Conservation (phyloP, 805 yeast species). For the Torulaspora quercuum region DNA sequence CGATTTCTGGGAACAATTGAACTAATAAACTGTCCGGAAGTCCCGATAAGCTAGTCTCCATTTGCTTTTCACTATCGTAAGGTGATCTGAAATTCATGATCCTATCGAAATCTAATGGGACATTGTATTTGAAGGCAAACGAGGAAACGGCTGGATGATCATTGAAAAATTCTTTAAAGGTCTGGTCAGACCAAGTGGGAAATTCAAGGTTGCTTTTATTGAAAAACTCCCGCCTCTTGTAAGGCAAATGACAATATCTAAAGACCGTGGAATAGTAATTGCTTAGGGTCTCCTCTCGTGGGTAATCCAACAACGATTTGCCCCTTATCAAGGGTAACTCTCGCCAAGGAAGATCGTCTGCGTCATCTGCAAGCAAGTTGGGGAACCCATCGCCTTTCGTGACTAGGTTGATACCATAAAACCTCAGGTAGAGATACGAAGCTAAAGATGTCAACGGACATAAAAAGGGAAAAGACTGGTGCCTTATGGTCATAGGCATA, state of each 20-base stretch:
- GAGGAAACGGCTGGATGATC: slow-evolving; percentile 4
- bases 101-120: slow-evolving; percentile 27
- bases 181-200: slow-evolving; percentile 19
- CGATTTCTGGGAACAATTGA: slow-evolving; percentile 35
- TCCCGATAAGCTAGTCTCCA: not conserved
- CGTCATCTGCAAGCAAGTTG: slow-evolving; percentile 16
- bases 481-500: slow-evolving; percentile 20
- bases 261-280: slow-evolving; percentile 30
- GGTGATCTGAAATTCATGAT: slow-evolving; percentile 25
- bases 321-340: slow-evolving; percentile 31
- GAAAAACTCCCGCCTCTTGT: slow-evolving; percentile 30
- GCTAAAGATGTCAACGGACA: slow-evolving; percentile 34
- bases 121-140: slow-evolving; percentile 21
- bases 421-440: slow-evolving; percentile 29
- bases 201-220: slow-evolving; percentile 16
- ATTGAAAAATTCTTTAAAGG: slow-evolving; percentile 8
- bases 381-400: slow-evolving; percentile 35
- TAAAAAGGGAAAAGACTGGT: slow-evolving; percentile 28
- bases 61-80: slow-evolving; percentile 6
- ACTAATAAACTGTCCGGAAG: slow-evolving; percentile 18
- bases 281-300: slow-evolving; percentile 31
- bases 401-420: slow-evolving; percentile 29
- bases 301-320: slow-evolving; percentile 28
- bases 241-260: slow-evolving; percentile 33
- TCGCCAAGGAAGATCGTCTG: slow-evolving; percentile 14